Evolutionary conservation across 1,139 yeast species (phyloP).

Genomic region (Suhomyces chickasaworum): DNA sequence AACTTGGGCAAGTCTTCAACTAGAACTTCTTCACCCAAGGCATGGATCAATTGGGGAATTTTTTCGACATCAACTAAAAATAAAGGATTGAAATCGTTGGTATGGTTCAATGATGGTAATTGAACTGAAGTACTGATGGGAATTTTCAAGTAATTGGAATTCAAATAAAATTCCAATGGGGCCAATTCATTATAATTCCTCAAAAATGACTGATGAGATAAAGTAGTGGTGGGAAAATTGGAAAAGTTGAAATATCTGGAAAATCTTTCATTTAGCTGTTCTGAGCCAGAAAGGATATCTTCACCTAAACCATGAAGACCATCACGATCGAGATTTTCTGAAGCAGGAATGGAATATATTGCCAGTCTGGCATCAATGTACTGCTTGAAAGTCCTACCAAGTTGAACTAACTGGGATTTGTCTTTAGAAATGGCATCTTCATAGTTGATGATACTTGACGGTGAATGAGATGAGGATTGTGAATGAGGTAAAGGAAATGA

Average conservation of each 20-base stretch:
- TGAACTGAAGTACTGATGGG: constrained; percentile 5
- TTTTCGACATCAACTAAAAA: constrained; percentile 10
- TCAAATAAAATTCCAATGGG: constrained; percentile 2
- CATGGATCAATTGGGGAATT: not conserved
- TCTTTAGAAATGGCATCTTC: not conserved
- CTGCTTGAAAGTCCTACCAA: constrained; percentile 10
- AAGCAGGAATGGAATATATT: not conserved
- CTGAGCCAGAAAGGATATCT: not conserved
- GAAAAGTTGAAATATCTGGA: too few relatives aligned
- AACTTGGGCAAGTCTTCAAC: not conserved
- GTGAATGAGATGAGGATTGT: not conserved
- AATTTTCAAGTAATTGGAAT: not conserved
- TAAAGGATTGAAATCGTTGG: constrained; percentile 13
- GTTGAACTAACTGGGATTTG: constrained; percentile 5
- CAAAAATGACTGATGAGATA: constrained; percentile 5
- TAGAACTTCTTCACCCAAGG: not conserved
- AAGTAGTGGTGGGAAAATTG: not conserved
- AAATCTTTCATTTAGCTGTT: constrained; percentile 1
- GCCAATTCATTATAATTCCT: constrained; percentile 10
- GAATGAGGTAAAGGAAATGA: not conserved
- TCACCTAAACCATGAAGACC: constrained; percentile 4
- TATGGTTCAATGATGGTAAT: constrained; percentile 9
- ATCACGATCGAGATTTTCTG: constrained; percentile 3
- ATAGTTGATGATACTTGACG: constrained; percentile 2
- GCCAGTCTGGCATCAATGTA: constrained; percentile 6